Evolutionary conservation across 2,329 filamentous ascomycete genomes (phyloP).

Genomic region (Apiospora malaysiana): DNA sequence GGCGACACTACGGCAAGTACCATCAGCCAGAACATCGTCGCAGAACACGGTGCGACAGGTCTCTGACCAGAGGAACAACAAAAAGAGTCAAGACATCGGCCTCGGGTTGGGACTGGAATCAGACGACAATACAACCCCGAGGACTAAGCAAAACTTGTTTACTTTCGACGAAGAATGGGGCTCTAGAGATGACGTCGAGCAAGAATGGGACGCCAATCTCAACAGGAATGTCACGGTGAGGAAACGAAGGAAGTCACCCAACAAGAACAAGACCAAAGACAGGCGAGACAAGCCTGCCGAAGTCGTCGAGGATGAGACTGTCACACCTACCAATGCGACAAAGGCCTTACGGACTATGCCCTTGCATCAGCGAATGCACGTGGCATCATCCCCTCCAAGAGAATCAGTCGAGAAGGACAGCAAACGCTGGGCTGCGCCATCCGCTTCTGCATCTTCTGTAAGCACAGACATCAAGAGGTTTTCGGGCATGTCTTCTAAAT

Average conservation of each 20-base stretch:
- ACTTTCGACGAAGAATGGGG: conserved; percentile 67
- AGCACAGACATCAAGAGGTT: conserved; percentile 54
- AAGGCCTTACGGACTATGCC: conserved; percentile 54
- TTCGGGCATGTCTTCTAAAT: conserved; percentile 61
- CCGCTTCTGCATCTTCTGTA: conserved; percentile 46
- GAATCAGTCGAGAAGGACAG: conserved; percentile 36
- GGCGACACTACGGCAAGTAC: conserved; percentile 48
- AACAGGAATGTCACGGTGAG: conserved; percentile 60
- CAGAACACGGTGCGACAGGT: conserved; percentile 51
- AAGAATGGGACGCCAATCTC: conserved; percentile 62
- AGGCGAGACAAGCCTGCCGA: conserved; percentile 37
- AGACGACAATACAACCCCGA: conserved; percentile 48
- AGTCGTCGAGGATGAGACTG: conserved; percentile 53
- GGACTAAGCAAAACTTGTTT: conserved; percentile 54
- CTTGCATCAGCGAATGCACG: conserved; percentile 49
- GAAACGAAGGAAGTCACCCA: conserved; percentile 46
- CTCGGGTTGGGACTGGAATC: conserved; percentile 50
- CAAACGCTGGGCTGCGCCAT: conserved; percentile 40
- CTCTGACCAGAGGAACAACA: conserved; percentile 38
- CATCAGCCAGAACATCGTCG: conserved; percentile 48
- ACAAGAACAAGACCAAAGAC: conserved; percentile 32
- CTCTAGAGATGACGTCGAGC: conserved; percentile 52
- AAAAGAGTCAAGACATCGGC: conserved; percentile 45
- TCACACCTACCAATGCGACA: conserved; percentile 58
- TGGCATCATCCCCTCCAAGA: conserved; percentile 43